Evolutionary conservation across 768 basidiomycete species (phyloP), one percentile per base, ranked within the genome.

Genomic region (Fomitopsis serialis): DNA sequence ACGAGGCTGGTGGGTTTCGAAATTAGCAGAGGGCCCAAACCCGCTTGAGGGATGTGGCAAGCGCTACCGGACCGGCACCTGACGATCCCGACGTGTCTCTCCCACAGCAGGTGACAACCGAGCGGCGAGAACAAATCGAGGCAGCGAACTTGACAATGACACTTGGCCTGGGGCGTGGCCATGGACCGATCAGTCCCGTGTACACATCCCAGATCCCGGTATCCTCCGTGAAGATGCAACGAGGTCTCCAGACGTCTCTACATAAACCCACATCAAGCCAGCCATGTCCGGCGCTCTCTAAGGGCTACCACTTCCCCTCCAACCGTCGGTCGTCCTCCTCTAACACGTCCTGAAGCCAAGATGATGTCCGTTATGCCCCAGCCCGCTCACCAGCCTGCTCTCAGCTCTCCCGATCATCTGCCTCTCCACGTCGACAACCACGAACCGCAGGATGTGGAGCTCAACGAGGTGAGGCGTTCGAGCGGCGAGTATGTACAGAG

Each of bases 381-480:
- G 56, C 50, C 53, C 59, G 54, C 61, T 37, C 61, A 63, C 52
- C 42, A 58, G 40, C 61, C 64, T 19, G 37, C 37, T 32, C 29
- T 32, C 29, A 5, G 11, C 29, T n/a, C n/a, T n/a, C 50, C 53
- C 58, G 54, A 61, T 37, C 61, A 63, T 54, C 42, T 61, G 27
- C 61, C 64, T 17, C 55, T 65, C 42, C 65, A 65, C 45, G 55
- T 62, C 52, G 62, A 64, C 46, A 42, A 51, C 11, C 53, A 58
- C 36, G 53, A 56, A 34, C 51, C 54, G 17, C 55, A 66, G 54
- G 62, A 66, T 40, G 61, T 64, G 25, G 59, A 68, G 50, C 58
- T 73, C 40, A 70, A 69, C 58, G 74, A 77, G 70, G 76, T 73
- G 59, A 53, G 50, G 37, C 51, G 29, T 35, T 40, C 44, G 25